Base-by-base conservation (phyloP, 768 basidiomycete genomes). In the Macrolepiota fuliginosa region DNA sequence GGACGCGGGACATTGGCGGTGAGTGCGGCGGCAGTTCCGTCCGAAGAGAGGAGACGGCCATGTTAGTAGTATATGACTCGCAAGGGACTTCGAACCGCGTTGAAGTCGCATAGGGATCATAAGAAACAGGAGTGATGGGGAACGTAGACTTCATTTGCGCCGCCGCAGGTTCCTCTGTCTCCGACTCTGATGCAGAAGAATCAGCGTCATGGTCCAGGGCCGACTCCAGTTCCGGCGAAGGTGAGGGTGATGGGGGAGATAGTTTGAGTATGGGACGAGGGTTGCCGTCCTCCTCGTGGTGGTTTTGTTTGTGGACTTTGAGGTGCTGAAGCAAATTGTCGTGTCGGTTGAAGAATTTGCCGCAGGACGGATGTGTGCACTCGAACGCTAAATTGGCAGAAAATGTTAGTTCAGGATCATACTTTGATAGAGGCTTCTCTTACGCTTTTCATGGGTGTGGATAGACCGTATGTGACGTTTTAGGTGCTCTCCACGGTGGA, bases 291-390 rank as follows among this genome's bases (percentile, higher is more conserved):
- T 62, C 56, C 45, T 64, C 61, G 15, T 40, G 64, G 25, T 37
- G 36, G 27, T 50, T 63, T 40, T 78, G 75, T 62, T 82, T 80
- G 73, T 91, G 90, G 17, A 91, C 87, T 67, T 87, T 86, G 70
- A 88, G 74, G 67, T 92, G 91, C 72, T 92, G 91, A 51, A 89
- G 79, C 36, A 92, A 82, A 71, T 92, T 92, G 69, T 92, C 91
- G 65, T 88, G 88, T 63, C 91, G 81, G 62, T 89, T 90, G 71
- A 92, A 93, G 66, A 78, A 79, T 70, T 90, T 90, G 70, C 83
- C 83, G 74, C 91, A 93, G 32, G 77, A 70, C 3, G 84, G 79
- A 68, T 82, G 82, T 27, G 87, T 81, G 73, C 91, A 93, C 67
- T 85, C 80, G 76, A 87, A 90, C 9, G 91, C 91, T 92, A 68